phyloP scores from a whole-genome alignment of 768 basidiomycete species.

The Agrocybe praecox region DNA sequence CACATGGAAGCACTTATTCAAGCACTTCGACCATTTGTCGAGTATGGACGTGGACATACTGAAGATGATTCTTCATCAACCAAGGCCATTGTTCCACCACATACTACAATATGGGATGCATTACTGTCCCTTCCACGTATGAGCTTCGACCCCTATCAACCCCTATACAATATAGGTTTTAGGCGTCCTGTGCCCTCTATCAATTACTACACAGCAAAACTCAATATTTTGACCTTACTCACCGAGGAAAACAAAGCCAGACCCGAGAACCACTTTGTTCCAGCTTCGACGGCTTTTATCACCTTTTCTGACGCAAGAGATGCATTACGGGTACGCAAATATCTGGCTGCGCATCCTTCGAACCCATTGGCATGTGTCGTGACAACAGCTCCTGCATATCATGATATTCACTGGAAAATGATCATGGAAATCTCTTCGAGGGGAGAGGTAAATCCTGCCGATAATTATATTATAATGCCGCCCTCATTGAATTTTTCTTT shows the following conservation, averaged over 20 bases:
- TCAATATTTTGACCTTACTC: conserved; percentile 67
- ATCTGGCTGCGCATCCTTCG: conserved; percentile 72
- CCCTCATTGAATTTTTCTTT: no score
- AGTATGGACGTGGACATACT: conserved; percentile 3
- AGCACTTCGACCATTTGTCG: conserved; percentile 54
- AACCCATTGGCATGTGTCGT: conserved; percentile 72
- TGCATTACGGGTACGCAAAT: conserved; percentile 69
- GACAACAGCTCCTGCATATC: conserved; percentile 73
- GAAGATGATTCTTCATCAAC: no score
- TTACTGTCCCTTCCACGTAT: conserved; percentile 67
- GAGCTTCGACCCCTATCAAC: conserved; percentile 75
- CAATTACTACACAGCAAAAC: conserved; percentile 80
- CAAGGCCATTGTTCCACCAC: no score
- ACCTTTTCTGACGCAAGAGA: conserved; percentile 73
- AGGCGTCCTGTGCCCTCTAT: conserved; percentile 77
- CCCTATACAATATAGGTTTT: conserved; percentile 66
- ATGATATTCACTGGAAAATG: conserved; percentile 79
- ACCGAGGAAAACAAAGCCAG: conserved; percentile 73
- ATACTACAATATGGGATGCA: conserved; percentile 72
- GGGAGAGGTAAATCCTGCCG: conserved; percentile 49
- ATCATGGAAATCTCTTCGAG: conserved; percentile 73
- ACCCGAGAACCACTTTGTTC: conserved; percentile 53
- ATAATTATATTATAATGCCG: background rate
- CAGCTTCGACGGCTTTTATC: conserved; percentile 81
- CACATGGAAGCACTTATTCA: conserved; percentile 52